phyloP scores from a whole-genome alignment of 169 alveolate species.

The Babesia caballi region DNA sequence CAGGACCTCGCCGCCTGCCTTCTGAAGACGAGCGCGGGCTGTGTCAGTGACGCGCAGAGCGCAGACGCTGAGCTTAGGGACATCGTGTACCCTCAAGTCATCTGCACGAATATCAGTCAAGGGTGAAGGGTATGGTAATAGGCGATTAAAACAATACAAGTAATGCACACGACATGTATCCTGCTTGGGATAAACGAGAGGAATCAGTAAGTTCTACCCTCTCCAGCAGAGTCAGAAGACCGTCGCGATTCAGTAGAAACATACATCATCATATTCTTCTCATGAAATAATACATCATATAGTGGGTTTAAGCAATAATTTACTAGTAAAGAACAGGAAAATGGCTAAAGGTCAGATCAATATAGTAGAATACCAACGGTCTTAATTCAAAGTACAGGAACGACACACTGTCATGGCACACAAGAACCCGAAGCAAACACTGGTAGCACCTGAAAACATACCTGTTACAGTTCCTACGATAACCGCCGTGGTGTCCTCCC shows the following conservation, averaged over 20 bases:
- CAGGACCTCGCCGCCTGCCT: slow-evolving; percentile 97
- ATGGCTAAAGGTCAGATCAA: not conserved
- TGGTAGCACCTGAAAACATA: slow-evolving; percentile 8
- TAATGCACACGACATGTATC: not conserved
- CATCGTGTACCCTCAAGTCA: slow-evolving; percentile 83
- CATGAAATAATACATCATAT: not conserved
- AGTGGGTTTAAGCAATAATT: too few species aligned
- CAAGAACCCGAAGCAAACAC: not conserved
- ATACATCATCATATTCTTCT: slow-evolving; percentile 70
- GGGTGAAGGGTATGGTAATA: not conserved
- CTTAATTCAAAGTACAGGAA: too few species aligned
- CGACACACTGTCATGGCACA: not conserved
- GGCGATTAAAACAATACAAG: not conserved
- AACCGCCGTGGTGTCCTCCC: slow-evolving; percentile 90
- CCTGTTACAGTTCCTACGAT: slow-evolving; percentile 96
- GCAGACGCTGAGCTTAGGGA: slow-evolving; percentile 90
- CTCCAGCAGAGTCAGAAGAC: slow-evolving; percentile 82
- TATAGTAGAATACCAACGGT: not conserved
- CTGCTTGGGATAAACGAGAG: too few species aligned
- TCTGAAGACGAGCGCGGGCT: slow-evolving; percentile 93
- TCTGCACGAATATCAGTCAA: slow-evolving; percentile 63
- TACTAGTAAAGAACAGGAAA: too few species aligned
- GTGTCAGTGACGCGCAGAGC: slow-evolving; percentile 96
- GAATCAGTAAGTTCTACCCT: slow-evolving; percentile 71
- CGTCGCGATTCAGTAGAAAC: slow-evolving; percentile 81